Base-by-base conservation (phyloP, 2,329 filamentous ascomycete genomes). In the Aspergillus ochraceus region DNA sequence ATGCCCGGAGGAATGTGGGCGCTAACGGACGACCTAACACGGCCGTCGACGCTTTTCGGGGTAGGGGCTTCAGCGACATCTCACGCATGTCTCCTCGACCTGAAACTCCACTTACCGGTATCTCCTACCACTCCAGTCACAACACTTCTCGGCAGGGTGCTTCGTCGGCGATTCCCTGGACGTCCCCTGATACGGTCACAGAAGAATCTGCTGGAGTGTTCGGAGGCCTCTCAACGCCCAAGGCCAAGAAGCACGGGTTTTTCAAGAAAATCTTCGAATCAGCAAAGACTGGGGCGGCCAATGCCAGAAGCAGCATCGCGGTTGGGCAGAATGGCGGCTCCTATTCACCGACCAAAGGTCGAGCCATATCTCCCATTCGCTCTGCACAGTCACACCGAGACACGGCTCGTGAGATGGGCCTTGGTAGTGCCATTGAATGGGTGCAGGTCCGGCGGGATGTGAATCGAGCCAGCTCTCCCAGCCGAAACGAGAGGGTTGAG, bases 361-460 rank as follows among this genome's bases (percentile, higher is more conserved):
- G 79, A 58, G 82, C 80, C 1, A 75, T 86, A 8, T 75, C 74
- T 19, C 75, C 76, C 1, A 71, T 76, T 53, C 66, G 67, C 46
- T 66, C 70, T 45, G 61, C 71, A 66, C 57, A 80, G 17, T 68
- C 66, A 0, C 64, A 60, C 20, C 68, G 81, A 50, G 85, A 87
- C 62, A 78, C 83, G 4, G 84, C 87, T 14, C 84, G 85, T 58
- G 92, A 96, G 19, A 90, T 90, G 84, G 91, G 90, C 2, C 75
- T 90, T 6, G 84, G 80, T 42, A 80, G 76, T 59, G 66, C 73
- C 26, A 79, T 90, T 14, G 94, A 98, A 73, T 99, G 95, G 93
- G 92, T 99, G n/a, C 93, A 98, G 74, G 92, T 98, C 22, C 89
- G 95, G 39, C 87, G 95, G 50, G 96, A 99, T 76, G 90, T 99